Percentiles rank a stretch among this genome's conserved stretches.
Evolutionary conservation across 1,139 yeast genomes (phyloP).

Genomic region (Barnettozyma hawaiiensis): DNA sequence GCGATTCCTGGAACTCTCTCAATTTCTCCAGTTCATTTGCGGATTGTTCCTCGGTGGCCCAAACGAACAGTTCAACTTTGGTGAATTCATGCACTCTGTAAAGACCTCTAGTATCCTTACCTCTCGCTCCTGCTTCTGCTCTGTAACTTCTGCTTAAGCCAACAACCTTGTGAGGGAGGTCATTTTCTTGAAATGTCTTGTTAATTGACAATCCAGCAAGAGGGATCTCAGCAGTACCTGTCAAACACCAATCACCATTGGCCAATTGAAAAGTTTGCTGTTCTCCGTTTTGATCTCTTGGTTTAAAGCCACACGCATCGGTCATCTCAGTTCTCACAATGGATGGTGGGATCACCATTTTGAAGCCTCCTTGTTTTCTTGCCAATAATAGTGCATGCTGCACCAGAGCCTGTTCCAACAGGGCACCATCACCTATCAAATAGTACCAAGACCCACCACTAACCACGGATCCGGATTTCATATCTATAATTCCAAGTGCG

Average conservation of each 20-base stretch:
- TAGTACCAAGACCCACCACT: constrained; percentile 92
- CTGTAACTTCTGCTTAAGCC: constrained; percentile 87
- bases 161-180: constrained; percentile 54
- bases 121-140: constrained; percentile 98
- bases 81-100: constrained; percentile 97
- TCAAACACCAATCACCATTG: constrained; percentile 54
- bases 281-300: constrained; percentile 84
- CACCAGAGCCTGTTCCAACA: constrained; percentile 82
- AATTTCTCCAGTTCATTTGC: constrained; percentile 52
- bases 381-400: constrained; percentile 73
- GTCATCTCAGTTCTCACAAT: constrained; percentile 75
- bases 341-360: constrained; percentile 76
- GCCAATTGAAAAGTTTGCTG: constrained; percentile 72
- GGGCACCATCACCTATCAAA: constrained; percentile 78
- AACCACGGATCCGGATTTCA: constrained; percentile 63
- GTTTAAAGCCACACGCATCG: constrained; percentile 91
- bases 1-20: constrained; percentile 55
- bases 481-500: constrained; percentile 57
- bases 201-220: constrained; percentile 68
- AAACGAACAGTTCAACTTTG: constrained; percentile 89
- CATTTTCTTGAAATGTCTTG: constrained; percentile 31
- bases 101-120: constrained; percentile 85
- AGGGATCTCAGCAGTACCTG: constrained; percentile 96
- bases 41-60: constrained; percentile 50
- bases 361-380: constrained; percentile 66